phyloP scores from a whole-genome alignment of 495 filamentous ascomycete species.

The Eremomyces bilateralis region DNA sequence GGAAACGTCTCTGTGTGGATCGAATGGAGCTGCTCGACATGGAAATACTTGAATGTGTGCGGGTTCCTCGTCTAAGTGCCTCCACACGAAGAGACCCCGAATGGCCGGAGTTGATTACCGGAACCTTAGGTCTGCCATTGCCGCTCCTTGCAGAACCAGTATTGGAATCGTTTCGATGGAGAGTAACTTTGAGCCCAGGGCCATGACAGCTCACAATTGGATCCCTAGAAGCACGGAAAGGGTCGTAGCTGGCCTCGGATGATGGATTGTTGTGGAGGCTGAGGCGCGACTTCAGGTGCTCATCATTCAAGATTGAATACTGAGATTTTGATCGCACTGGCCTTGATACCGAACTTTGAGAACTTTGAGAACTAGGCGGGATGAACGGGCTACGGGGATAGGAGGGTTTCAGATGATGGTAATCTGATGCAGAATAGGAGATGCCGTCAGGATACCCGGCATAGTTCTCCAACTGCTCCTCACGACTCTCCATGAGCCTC shows the following conservation, averaged over 20 bases:
- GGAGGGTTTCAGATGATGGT: constrained; percentile 47
- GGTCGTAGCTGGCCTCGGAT: constrained; percentile 51
- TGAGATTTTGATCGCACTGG: constrained; percentile 34
- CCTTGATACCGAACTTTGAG: too few relatives aligned
- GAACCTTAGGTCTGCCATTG: too few relatives aligned
- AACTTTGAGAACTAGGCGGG: too few relatives aligned
- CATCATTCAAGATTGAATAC: constrained; percentile 48
- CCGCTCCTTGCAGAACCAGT: too few relatives aligned
- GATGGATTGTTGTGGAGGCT: constrained; percentile 22
- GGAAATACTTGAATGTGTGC: not conserved
- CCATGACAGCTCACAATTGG: constrained; percentile 18
- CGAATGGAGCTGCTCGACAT: constrained; percentile 5
- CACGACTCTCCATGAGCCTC: constrained; percentile 54
- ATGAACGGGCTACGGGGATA: constrained; percentile 22
- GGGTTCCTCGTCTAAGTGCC: constrained; percentile 9
- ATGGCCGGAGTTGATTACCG: too few relatives aligned
- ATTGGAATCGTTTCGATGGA: constrained; percentile 33
- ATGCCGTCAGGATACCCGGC: constrained; percentile 34
- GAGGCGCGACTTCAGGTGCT: constrained; percentile 19
- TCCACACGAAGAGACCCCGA: constrained; percentile 10
- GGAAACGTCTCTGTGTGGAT: constrained; percentile 7
- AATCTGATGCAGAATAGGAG: constrained; percentile 65
- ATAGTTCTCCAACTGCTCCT: constrained; percentile 71
- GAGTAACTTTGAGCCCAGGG: constrained; percentile 38
- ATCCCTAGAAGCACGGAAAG: constrained; percentile 48